Base-by-base conservation (phyloP, 179 eudicot species). In the Beta corolliflora region DNA sequence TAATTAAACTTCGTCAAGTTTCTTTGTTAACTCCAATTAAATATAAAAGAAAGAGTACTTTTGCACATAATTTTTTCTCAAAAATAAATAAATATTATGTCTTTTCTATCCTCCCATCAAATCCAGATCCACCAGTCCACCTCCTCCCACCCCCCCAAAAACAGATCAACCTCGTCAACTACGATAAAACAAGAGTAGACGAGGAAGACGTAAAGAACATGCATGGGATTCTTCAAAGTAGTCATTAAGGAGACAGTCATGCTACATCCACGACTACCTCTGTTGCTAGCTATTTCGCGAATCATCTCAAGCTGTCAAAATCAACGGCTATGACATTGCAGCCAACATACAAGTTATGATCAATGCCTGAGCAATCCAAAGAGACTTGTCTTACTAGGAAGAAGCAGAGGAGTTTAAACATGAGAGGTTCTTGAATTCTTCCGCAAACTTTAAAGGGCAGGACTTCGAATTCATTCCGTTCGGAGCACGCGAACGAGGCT, bases 401-500 rank as follows among this genome's bases (percentile, higher is more conserved):
- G 58, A 77, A 0, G 76, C 87, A 0, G 79, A 85, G 19, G 78
- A 61, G 54, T 88, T 82, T 52, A 71, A 64, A 18, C 85, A 87
- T 0, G 89, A 86, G 85, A 88, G 90, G 78, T 88, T 84, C 61
- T 25, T 84, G 31, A 50, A 84, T 54, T 4, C 50, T 4, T 56
- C 72, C 0, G 13, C 80, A 0, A 88, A 86, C 21, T 82, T 50
- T 9, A 86, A 70, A 53, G 88, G 90, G 45, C 77, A 77, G 5
- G 75, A 88, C 53, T 88, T 83, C 9, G 76, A 61, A 13, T 70
- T 61, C 5, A 82, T 87, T 53, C 88, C 84, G 1, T 88, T 88
- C 79, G 87, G 86, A 3, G 67, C 77, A 0, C 88, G 90, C 1
- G 81, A 87, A 73, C 63, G 88, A 61, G 78, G 80, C 12, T 88